Conservation (phyloP, 2,329 filamentous ascomycete genomes). For the Phyllosticta paracitricarpa region DNA sequence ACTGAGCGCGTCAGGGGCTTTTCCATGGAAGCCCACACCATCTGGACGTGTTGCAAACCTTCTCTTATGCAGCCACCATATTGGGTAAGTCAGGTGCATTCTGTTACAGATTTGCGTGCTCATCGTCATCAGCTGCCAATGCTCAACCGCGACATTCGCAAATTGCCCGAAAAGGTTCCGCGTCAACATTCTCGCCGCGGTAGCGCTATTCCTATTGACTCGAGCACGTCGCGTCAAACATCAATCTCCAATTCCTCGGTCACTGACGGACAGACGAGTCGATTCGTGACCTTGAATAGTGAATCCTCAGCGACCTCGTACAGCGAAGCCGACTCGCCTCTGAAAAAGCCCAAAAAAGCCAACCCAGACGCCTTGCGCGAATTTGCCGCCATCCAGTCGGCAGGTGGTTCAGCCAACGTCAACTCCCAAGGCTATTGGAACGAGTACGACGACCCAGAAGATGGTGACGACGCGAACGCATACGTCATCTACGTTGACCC, state of each 20-base stretch:
- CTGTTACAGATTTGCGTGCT: slow-evolving; percentile 5
- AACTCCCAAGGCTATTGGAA: slow-evolving; percentile 59
- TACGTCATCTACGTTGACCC: slow-evolving; percentile 71
- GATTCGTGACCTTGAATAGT: slow-evolving; percentile 19
- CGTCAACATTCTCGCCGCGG: slow-evolving; percentile 19
- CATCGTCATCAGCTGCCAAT: slow-evolving; percentile 24
- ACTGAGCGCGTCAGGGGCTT: slow-evolving; percentile 44
- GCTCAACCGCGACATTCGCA: slow-evolving; percentile 42
- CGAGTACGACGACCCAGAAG: slow-evolving; percentile 76
- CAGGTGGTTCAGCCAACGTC: slow-evolving; percentile 11
- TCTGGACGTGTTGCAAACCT: slow-evolving; percentile 39
- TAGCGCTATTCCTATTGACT: slow-evolving; percentile 13
- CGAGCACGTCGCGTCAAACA: slow-evolving; percentile 22
- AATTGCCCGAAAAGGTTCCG: slow-evolving; percentile 34
- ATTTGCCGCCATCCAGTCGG: background rate
- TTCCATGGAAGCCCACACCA: slow-evolving; percentile 43
- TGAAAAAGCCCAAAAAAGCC: background rate
- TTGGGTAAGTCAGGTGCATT: slow-evolving; percentile 29
- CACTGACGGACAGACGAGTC: slow-evolving; percentile 24
- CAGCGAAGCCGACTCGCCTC: slow-evolving; percentile 15
- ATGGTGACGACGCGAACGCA: slow-evolving; percentile 44
- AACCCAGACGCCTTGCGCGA: slow-evolving; percentile 1
- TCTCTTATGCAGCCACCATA: slow-evolving; percentile 35
- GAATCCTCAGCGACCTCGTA: slow-evolving; percentile 26
- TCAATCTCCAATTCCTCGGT: slow-evolving; percentile 31